Percentiles rank a stretch among this genome's conserved stretches.
Evolutionary conservation across 1,139 yeast genomes (phyloP).

Genomic region (Saccharomyces hybrid): DNA sequence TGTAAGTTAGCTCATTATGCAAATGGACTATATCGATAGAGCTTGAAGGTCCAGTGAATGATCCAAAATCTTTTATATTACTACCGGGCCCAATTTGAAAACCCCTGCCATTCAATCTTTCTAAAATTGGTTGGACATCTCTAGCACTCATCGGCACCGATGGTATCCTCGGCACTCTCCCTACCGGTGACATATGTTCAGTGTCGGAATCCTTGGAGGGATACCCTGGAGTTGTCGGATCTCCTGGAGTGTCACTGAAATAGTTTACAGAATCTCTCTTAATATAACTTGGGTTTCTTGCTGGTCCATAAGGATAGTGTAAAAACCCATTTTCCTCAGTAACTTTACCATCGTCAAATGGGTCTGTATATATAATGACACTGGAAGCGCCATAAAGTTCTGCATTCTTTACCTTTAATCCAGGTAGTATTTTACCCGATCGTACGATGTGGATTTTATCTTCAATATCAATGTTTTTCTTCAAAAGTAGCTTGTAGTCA

Average conservation of each 20-base stretch:
- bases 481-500: constrained; percentile 45
- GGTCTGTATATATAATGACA: constrained; percentile 47
- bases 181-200: constrained; percentile 35
- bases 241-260: constrained; percentile 57
- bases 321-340: constrained; percentile 35
- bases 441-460: constrained; percentile 55
- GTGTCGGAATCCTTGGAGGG: constrained; percentile 33
- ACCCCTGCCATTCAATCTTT: constrained; percentile 30
- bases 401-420: constrained; percentile 46
- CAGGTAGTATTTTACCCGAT: constrained; percentile 43
- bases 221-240: constrained; percentile 60
- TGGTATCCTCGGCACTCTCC: constrained; percentile 41
- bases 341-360: constrained; percentile 39
- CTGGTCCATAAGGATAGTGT: constrained; percentile 41
- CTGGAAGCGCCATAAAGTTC: constrained; percentile 49
- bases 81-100: constrained; percentile 33
- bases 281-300: constrained; percentile 39
- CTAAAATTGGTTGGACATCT: constrained; percentile 35
- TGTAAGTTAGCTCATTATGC: constrained; percentile 33
- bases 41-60: constrained; percentile 37
- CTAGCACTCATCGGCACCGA: constrained; percentile 36
- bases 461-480: constrained; percentile 34
- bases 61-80: constrained; percentile 32
- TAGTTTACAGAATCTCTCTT: constrained; percentile 53
- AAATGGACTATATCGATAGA: constrained; percentile 25